Evolutionary conservation across 2,329 filamentous ascomycete genomes (phyloP).

Genomic region (Trichophyton mentagrophytes): DNA sequence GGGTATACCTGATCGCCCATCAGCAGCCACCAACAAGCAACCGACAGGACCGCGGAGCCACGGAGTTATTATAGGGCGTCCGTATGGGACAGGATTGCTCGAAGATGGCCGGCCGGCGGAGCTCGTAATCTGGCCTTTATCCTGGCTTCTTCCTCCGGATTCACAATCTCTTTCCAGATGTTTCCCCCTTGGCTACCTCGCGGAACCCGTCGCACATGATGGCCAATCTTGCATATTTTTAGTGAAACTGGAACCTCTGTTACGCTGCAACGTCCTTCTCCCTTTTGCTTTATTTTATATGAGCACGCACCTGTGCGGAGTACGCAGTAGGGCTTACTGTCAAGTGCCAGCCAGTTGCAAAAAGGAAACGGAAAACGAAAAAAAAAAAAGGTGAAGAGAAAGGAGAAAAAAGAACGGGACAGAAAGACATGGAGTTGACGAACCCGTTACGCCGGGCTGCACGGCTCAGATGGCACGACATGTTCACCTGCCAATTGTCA

Average conservation of each 20-base stretch:
- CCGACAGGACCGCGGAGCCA: background rate
- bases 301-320: background rate
- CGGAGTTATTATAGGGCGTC: constrained; percentile 2
- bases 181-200: background rate
- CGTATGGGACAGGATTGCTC: background rate
- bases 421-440: background rate
- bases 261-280: background rate
- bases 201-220: constrained; percentile 5
- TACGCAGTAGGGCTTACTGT: background rate
- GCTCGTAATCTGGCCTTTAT: background rate
- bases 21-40: constrained; percentile 2
- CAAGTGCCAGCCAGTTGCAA: background rate
- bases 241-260: background rate
- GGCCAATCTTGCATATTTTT: constrained; percentile 1
- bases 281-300: background rate
- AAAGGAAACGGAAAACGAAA: background rate
- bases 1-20: background rate
- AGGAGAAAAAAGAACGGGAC: background rate
- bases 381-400: background rate
- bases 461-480: background rate
- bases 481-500: background rate
- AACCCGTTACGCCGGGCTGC: constrained; percentile 3
- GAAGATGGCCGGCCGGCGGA: background rate
- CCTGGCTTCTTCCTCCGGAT: background rate
- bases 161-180: background rate